Evolutionary conservation across 306 rosid species (phyloP).

Genomic region (Inga oerstediana): DNA sequence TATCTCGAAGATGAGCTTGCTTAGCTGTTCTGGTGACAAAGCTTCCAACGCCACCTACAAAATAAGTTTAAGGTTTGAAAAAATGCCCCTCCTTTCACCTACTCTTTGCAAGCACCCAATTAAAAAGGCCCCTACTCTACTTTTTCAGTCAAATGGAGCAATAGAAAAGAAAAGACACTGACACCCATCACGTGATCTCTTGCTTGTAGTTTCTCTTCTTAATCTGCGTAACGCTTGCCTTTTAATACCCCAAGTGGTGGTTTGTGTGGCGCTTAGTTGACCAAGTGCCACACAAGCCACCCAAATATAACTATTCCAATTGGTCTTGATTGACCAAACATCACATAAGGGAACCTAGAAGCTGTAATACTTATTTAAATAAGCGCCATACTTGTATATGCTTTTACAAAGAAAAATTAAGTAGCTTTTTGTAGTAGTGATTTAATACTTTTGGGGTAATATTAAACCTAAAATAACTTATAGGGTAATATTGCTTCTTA

Average conservation of each 20-base stretch:
- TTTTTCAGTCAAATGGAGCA: conserved; percentile 11
- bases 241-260: too few species aligned
- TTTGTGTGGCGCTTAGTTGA: too few species aligned
- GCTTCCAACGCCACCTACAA: neutral
- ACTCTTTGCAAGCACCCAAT: neutral
- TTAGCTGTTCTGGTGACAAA: conserved; percentile 38
- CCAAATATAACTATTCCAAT: too few species aligned
- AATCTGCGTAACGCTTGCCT: neutral
- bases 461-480: too few species aligned
- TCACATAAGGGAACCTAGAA: too few species aligned
- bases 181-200: conserved; percentile 22
- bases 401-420: too few species aligned
- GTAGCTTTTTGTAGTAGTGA: too few species aligned
- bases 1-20: conserved; percentile 52
- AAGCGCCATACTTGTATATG: too few species aligned
- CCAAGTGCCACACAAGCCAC: neutral
- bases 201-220: neutral
- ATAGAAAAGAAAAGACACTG: neutral
- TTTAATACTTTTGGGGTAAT: too few species aligned
- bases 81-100: neutral
- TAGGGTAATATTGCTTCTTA: too few species aligned
- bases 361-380: too few species aligned
- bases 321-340: too few species aligned
- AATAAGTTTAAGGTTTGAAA: neutral
- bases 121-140: neutral